Conservation (phyloP, 139 green algal species). For the Chlamydomonas applanata region DNA sequence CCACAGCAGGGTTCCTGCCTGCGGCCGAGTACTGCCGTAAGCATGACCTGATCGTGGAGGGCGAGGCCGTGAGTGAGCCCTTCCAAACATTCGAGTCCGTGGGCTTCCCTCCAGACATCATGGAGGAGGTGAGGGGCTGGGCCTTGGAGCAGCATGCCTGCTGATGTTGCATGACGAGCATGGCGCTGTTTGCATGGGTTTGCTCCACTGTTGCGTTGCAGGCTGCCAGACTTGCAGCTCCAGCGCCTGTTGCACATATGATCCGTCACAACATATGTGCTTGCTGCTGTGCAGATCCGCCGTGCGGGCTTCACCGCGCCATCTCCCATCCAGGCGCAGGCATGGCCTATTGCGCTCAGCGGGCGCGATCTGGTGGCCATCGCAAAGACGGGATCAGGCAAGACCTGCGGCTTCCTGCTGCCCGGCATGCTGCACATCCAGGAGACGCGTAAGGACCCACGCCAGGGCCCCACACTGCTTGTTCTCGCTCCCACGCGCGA, state of each 20-base stretch:
- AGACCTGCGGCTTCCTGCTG: slow-evolving; percentile 84
- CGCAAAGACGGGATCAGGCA: slow-evolving; percentile 86
- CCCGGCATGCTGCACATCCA: slow-evolving; percentile 84
- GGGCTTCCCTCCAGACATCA: slow-evolving; percentile 68
- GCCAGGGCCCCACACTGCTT: slow-evolving; percentile 73
- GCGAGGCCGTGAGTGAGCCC: slow-evolving; percentile 57
- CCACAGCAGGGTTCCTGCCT: slow-evolving; percentile 35
- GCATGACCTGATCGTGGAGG: slow-evolving; percentile 63
- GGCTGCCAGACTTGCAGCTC: neutral
- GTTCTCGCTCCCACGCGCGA: slow-evolving; percentile 92
- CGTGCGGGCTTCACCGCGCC: slow-evolving; percentile 76
- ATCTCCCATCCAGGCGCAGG: slow-evolving; percentile 84
- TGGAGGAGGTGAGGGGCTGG: slow-evolving; percentile 64
- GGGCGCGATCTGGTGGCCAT: slow-evolving; percentile 84
- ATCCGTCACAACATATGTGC: neutral
- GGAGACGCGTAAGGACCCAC: slow-evolving; percentile 55
- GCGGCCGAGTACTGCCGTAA: slow-evolving; percentile 46
- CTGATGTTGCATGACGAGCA: neutral
- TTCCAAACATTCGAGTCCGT: slow-evolving; percentile 72
- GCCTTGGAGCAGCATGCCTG: no score
- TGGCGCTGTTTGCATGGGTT: neutral
- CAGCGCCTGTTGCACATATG: neutral
- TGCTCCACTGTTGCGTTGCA: neutral
- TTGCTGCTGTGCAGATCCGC: slow-evolving; percentile 45
- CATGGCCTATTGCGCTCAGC: slow-evolving; percentile 79